A percentile compares a stretch with the other conserved stretches of the same genome.
Evolutionary conservation across 129 eudicot genomes (phyloP).

Genomic region (Erigeron canadensis): DNA sequence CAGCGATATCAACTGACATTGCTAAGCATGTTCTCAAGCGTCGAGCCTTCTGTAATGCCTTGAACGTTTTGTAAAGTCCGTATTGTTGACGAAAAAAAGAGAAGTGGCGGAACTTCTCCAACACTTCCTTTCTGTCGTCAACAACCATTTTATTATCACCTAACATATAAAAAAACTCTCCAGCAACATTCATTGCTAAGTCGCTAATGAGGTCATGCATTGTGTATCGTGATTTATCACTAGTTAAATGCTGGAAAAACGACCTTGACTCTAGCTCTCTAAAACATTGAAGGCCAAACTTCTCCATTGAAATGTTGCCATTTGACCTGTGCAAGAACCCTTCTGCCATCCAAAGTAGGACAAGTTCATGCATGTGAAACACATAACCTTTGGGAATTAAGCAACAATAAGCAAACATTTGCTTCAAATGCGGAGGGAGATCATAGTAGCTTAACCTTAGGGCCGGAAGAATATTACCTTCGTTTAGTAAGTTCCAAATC

Average conservation of each 20-base stretch:
- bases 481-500: not conserved
- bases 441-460: not conserved
- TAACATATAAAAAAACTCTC: slow-evolving; percentile 29
- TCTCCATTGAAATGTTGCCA: slow-evolving; percentile 31
- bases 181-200: too few relatives aligned
- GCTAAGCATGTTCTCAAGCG: slow-evolving; percentile 43
- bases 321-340: slow-evolving; percentile 28
- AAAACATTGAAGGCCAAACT: too few relatives aligned
- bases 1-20: slow-evolving; percentile 4
- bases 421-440: not conserved
- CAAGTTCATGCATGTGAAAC: not conserved
- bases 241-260: too few relatives aligned
- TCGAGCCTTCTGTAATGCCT: too few relatives aligned
- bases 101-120: too few relatives aligned
- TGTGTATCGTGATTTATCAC: too few relatives aligned
- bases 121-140: too few relatives aligned
- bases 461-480: not conserved
- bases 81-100: too few relatives aligned
- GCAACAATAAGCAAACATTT: not conserved
- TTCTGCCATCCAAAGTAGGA: slow-evolving; percentile 21
- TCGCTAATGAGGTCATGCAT: too few relatives aligned
- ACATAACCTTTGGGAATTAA: not conserved
- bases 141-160: slow-evolving; percentile 30
- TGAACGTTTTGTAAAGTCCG: too few relatives aligned
- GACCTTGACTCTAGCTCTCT: too few relatives aligned